Evolutionary conservation across 345 rosid genomes (phyloP).

Genomic region (Angophora floribunda): DNA sequence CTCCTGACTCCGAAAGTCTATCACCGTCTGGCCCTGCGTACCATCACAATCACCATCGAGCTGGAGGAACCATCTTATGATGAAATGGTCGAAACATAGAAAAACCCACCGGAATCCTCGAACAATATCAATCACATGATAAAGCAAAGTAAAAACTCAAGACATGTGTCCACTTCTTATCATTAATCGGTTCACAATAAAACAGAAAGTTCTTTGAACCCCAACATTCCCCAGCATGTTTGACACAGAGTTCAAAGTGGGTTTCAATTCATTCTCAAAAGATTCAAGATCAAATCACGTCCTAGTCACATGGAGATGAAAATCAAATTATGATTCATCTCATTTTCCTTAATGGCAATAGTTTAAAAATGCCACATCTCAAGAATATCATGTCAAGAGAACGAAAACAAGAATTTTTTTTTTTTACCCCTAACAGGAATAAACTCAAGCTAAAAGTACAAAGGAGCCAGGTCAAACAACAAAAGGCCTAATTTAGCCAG

Average conservation of each 20-base stretch:
- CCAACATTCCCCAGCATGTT: not conserved
- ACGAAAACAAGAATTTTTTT: not conserved
- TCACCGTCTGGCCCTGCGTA: rapidly evolving
- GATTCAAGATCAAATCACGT: not conserved
- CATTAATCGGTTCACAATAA: not conserved
- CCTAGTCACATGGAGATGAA: not conserved
- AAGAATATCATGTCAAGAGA: not conserved
- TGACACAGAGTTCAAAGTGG: not conserved
- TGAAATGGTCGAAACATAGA: not conserved
- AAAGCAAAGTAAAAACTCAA: not conserved
- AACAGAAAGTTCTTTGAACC: not conserved
- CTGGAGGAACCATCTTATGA: not conserved
- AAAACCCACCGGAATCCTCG: rapidly evolving
- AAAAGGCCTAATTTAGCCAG: not conserved
- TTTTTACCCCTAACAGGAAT: not conserved
- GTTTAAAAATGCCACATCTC: not conserved
- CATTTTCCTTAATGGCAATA: not conserved
- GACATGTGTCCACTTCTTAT: not conserved
- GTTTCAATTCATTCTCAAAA: not conserved
- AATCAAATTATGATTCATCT: not conserved
- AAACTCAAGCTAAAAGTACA: not conserved
- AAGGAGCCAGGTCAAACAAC: not conserved
- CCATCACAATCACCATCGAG: not conserved
- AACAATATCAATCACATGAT: not conserved
- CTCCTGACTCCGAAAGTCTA: not conserved